Evolutionary conservation across 208 protist genomes (phyloP).

Genomic region (Acanthamoeba healyi): DNA sequence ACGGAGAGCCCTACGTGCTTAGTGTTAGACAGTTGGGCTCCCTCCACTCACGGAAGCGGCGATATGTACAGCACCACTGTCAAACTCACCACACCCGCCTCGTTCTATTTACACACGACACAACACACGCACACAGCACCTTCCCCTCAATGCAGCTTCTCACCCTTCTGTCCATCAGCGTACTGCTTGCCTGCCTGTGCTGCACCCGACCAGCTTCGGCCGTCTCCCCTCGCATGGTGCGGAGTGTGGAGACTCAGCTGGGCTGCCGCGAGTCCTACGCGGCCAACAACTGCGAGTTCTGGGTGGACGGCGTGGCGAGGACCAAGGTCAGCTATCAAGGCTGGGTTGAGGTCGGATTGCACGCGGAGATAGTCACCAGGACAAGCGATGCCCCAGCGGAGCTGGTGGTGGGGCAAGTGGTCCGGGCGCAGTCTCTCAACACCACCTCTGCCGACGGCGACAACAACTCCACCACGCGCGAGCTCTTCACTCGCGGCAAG

Average conservation of each 20-base stretch:
- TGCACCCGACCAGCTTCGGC: too few relatives aligned
- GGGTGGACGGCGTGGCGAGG: not conserved
- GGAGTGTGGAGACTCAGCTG: not conserved
- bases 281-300: constrained; percentile 13
- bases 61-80: too few relatives aligned
- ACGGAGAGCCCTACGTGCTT: too few relatives aligned
- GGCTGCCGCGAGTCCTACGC: not conserved
- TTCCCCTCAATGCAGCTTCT: too few relatives aligned
- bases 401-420: not conserved
- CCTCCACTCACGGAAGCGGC: too few relatives aligned
- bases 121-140: too few relatives aligned
- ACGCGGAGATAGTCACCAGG: not conserved
- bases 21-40: too few relatives aligned
- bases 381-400: not conserved
- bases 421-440: not conserved
- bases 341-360: not conserved
- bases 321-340: not conserved
- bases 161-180: too few relatives aligned
- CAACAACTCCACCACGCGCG: not conserved
- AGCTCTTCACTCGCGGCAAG: not conserved
- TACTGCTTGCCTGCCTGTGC: too few relatives aligned
- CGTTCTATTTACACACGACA: too few relatives aligned
- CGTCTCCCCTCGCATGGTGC: too few relatives aligned
- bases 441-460: not conserved
- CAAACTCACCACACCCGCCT: too few relatives aligned